Evolutionary conservation across 352 stramenopile genomes (phyloP), one percentile per base, ranked within the genome.

Genomic region (Globisporangium emineosum): DNA sequence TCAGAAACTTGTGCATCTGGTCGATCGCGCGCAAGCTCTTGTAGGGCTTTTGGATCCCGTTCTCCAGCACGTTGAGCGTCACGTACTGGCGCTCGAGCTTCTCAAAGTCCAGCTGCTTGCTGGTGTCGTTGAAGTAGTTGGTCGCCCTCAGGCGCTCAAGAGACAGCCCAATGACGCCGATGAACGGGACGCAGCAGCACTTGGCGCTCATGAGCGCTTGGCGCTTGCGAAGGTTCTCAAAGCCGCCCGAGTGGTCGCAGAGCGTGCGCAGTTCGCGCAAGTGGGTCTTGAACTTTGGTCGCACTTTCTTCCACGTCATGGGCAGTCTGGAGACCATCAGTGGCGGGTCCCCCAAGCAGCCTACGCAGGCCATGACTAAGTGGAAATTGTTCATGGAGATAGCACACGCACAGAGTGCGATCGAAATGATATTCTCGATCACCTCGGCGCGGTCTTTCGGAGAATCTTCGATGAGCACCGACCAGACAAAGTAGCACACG

Each of bases 341-440:
- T 3, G 84, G 80, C 13, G 66, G 82, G 61, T 91, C 84, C 19
- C 84, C 84, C 0, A 93, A 66, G 49, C 84, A 90, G 5, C 84
- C 84, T 0, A 93, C 80, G 27, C 84, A 91, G 9, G 76, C 80
- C 84, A 93, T 91, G 21, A 90, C 79, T n/a, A 93, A 64, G 60
- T 90, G 77, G 52, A 91, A 93, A 52, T 91, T 93, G 66, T 81
- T 79, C 30, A 91, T 61, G 7, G 73, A 68, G 19, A 80, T 55
- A 23, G 56, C 65, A 49, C 69, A 79, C 5, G 80, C 78, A 4
- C 70, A 69, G 9, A 78, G 66, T 1, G 84, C 84, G 49, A 91
- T 85, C 3, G 75, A 72, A 43, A 90, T 89, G 56, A 93, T 89
- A 23, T 74, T 65, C 47, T 91, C 84, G 32, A 93, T 91, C 27